Percentiles rank a stretch among this genome's conserved stretches.
Conservation (phyloP, 257 asterid genomes). For the Ilex asprella region DNA sequence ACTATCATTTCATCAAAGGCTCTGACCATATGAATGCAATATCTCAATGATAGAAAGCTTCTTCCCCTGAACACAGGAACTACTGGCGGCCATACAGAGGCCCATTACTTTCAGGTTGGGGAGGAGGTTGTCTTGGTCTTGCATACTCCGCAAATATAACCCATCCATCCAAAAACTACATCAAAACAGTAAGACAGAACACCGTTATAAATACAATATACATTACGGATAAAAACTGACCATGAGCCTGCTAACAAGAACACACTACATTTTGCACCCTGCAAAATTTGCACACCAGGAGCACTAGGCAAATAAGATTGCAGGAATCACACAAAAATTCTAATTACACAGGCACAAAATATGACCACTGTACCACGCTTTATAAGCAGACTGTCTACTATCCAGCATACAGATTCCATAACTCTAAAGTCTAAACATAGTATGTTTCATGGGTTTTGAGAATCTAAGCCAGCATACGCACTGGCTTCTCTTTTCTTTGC, state of each 20-base stretch:
- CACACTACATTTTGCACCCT: neutral
- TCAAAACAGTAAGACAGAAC: neutral
- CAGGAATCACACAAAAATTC: neutral
- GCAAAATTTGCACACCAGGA: neutral
- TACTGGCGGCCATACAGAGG: slow-evolving; percentile 12
- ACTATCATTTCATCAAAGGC: too few species aligned
- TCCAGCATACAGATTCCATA: neutral
- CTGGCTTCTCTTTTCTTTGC: neutral
- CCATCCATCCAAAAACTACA: slow-evolving; percentile 82
- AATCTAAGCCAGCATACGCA: neutral
- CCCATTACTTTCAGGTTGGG: slow-evolving; percentile 21
- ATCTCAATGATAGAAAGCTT: too few species aligned
- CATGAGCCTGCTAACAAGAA: neutral
- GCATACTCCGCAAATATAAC: slow-evolving; percentile 85
- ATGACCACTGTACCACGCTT: too few species aligned
- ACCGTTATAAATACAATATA: too few species aligned
- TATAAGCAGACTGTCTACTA: neutral
- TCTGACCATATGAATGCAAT: too few species aligned
- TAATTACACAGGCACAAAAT: neutral
- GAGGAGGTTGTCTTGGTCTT: slow-evolving; percentile 51
- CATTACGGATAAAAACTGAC: neutral
- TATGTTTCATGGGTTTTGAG: too few species aligned
- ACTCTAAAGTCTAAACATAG: too few species aligned
- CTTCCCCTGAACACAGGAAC: too few species aligned
- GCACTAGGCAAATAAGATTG: neutral